Percentiles rank a stretch among this genome's conserved stretches.
These are phyloP conservation scores for Amanita pseudoporphyria DNA, from an alignment of 768 basidiomycete species.

Conservation along the genomic window DNA sequence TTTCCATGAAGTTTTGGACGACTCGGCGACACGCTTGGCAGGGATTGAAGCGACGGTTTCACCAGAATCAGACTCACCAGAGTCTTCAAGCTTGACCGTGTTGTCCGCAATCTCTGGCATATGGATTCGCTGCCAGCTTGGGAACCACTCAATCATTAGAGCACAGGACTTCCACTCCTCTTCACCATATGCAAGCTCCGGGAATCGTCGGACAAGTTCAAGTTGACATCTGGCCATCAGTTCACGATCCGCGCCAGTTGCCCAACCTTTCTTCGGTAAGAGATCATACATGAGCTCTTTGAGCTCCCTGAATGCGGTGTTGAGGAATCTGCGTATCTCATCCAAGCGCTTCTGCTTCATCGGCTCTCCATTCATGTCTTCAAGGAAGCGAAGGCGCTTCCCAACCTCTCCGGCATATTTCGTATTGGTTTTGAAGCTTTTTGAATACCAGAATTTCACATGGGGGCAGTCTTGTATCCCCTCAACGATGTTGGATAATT, in stretches of 20 bases:
- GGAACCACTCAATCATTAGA: constrained; percentile 1
- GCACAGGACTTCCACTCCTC: not conserved
- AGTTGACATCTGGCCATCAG: not conserved
- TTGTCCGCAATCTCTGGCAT: too few species aligned
- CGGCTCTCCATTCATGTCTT: not conserved
- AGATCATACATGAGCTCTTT: not conserved
- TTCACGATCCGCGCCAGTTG: not conserved
- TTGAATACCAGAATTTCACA: not conserved
- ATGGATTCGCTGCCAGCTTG: not conserved
- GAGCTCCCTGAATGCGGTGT: not conserved
- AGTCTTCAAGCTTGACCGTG: too few species aligned
- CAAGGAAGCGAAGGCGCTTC: not conserved
- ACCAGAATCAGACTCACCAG: too few species aligned
- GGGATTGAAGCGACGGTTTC: too few species aligned
- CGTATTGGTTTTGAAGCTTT: not conserved
- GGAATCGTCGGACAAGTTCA: not conserved
- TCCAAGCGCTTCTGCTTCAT: not conserved
- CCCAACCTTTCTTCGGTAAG: not conserved
- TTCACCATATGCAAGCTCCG: not conserved
- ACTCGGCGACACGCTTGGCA: too few species aligned
- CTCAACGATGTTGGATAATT: not conserved
- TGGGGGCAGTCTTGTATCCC: not conserved
- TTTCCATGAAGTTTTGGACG: too few species aligned
- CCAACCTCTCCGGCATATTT: not conserved
- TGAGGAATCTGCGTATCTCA: not conserved